A percentile compares a stretch with the other conserved stretches of the same genome.
Conservation (phyloP, 345 rosid genomes). For the Lepidium aucheri region DNA sequence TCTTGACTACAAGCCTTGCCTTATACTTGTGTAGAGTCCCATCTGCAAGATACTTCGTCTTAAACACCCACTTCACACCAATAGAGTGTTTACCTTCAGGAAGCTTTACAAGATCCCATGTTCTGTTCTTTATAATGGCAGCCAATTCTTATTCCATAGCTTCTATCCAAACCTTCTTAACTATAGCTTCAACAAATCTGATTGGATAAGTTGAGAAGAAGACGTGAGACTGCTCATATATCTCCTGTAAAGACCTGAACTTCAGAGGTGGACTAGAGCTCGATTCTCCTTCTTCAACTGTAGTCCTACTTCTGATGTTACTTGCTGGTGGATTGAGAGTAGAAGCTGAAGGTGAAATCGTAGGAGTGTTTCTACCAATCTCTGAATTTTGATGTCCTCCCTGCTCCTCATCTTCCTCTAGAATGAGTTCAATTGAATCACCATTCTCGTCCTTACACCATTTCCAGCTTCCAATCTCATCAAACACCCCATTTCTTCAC, state of each 20-base stretch:
- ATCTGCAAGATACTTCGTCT: not conserved
- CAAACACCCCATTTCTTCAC: too few relatives aligned
- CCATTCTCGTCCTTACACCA: not conserved
- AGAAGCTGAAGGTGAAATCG: not conserved
- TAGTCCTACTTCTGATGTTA: not conserved
- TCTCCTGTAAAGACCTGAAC: not conserved
- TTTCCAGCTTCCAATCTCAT: too few relatives aligned
- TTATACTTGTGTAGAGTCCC: not conserved
- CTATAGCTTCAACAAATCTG: not conserved
- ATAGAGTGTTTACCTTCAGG: not conserved
- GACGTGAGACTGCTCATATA: not conserved
- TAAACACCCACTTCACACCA: conserved; percentile 20
- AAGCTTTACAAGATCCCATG: not conserved
- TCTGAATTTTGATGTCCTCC: too few relatives aligned
- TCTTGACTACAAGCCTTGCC: not conserved
- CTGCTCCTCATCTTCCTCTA: too few relatives aligned
- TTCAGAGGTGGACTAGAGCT: not conserved
- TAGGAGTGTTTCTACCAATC: not conserved
- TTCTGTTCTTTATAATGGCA: too few relatives aligned
- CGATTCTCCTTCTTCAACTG: not conserved
- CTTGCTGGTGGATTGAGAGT: too few relatives aligned
- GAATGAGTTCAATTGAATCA: not conserved
- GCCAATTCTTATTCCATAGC: too few relatives aligned
- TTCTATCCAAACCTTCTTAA: not conserved
- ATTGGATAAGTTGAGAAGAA: not conserved